Base-by-base conservation (phyloP, 202 grass and related monocot genomes). In the Schoenoplectus triqueter region DNA sequence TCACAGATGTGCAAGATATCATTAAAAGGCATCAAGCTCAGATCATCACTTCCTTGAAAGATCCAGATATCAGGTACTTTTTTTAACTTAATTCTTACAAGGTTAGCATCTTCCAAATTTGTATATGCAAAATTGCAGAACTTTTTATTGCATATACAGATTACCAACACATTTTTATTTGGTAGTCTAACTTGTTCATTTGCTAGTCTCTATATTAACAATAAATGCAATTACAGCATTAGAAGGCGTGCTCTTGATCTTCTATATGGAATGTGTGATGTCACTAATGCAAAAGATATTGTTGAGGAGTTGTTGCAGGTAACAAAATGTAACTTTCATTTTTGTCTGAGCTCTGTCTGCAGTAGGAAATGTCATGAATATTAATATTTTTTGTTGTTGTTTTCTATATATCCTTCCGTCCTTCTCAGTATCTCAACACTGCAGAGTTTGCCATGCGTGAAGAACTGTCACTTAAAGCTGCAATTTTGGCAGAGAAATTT, bases 1-100 rank as follows among this genome's bases (percentile, higher is more conserved):
- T 99, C 69, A 95, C 96, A 86, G 96, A 99, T 88, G 93, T 99
- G 40, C 96, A 99, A 79, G 96, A 99, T 95, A 99, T 99, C 85
- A 99, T 99, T 74, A 99, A 96, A 95, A 95, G 89, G 71, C 96
- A 99, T 77, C 96, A 99, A 86, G 93, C 93, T 86, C 96, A 99
- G 76, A 99, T 99, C 72, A 99, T 99, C 84, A 95, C 91, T 1
- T 99, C 96, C 79, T 90, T 99, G 86, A 99, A 99, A 85, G 96
- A 99, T 89, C 93, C 96, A 85, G 96, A 99, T 96, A 94, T 99
- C 88, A 99, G 96, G 96, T 99, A 87, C 15, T 2, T 56, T 8
- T 31, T 82, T 54, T 5, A 83, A 56, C 39, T 69, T 83, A 39
- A 56, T 49, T 13, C 42, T 80, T 82, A n/a, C 13, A 4, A 42